Evolutionary conservation across 1,284 basidiomycete genomes (phyloP), one percentile per base, ranked within the genome.

Genomic region (Coriolopsis trogii): DNA sequence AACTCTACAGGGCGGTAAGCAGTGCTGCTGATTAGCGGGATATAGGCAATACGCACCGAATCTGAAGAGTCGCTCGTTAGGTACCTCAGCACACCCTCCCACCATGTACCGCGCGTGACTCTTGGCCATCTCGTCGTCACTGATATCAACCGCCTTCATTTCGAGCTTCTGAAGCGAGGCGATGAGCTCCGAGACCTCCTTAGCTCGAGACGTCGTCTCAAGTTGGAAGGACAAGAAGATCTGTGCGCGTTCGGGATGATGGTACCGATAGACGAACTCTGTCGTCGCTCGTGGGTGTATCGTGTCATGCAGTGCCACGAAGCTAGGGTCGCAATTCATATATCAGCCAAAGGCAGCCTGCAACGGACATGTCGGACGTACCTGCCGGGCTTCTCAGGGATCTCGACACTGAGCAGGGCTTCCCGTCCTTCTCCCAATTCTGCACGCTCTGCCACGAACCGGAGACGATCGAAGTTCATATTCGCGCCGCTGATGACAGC

Each of bases 401-500:
- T 91, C 65, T 93, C 91, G 30, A 98, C 92, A 62, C 91, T 92
- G 58, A 99, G 78, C 46, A 99, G 77, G 0, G 91, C 96, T 71
- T 99, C 97, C 47, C 91, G 83, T 29, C 95, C 88, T 72, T 99
- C 97, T 61, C 97, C 97, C 28, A 99, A 78, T 69, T 98, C 95
- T 15, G 97, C 97, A 51, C 97, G 93, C 68, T 99, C 97, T 13
- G 97, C 91, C 21, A 99, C 96, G 67, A 99, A 99, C 6, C 97
- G 84, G 40, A 99, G 72, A 23, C 97, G 83, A 60, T 93, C 91
- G 72, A 99, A 99, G 75, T 99, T 98, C 93, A 99, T 98, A 73
- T 99, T 99, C 13, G 97, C 97, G 25, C 97, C 97, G 59, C 91
- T 95, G 56, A 99, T 78, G 46, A 98, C 86, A 2, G 85, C 95